phyloP scores from a whole-genome alignment of 2,329 filamentous ascomycete genomes.

The Pseudonectria buxi region DNA sequence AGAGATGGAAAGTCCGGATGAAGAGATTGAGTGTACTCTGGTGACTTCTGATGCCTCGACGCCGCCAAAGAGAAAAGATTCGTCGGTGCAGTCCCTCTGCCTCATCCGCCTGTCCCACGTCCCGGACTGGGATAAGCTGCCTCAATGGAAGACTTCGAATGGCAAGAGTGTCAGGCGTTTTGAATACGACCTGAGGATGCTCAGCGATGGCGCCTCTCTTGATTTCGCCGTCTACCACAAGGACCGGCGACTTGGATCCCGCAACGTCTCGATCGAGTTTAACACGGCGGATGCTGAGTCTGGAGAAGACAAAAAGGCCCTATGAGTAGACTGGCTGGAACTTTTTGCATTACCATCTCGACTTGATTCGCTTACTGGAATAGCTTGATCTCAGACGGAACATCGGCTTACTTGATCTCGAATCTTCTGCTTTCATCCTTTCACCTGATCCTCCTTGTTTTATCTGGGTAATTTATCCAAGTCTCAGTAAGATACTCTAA shows the following conservation, averaged over 20 bases:
- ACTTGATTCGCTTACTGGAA: no score
- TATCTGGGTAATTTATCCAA: no score
- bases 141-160: conserved; percentile 7
- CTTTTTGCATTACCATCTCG: no score
- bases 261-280: conserved; percentile 18
- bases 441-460: no score
- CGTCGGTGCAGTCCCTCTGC: conserved; percentile 12
- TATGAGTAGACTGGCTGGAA: no score
- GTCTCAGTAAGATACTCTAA: no score
- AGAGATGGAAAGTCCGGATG: background rate
- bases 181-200: conserved; percentile 18
- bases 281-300: background rate
- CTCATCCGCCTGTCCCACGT: conserved; percentile 9
- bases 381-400: no score
- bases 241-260: conserved; percentile 11
- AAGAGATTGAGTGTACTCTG: conserved; percentile 7
- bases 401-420: no score
- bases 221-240: conserved; percentile 18
- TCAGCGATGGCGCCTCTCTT: conserved; percentile 16
- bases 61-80: conserved; percentile 5
- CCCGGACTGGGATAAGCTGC: conserved; percentile 10
- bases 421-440: no score
- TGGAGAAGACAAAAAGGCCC: no score
- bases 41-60: conserved; percentile 4
- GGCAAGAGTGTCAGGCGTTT: conserved; percentile 8